Conservation (phyloP, 306 rosid genomes). For the Comarum palustre region DNA sequence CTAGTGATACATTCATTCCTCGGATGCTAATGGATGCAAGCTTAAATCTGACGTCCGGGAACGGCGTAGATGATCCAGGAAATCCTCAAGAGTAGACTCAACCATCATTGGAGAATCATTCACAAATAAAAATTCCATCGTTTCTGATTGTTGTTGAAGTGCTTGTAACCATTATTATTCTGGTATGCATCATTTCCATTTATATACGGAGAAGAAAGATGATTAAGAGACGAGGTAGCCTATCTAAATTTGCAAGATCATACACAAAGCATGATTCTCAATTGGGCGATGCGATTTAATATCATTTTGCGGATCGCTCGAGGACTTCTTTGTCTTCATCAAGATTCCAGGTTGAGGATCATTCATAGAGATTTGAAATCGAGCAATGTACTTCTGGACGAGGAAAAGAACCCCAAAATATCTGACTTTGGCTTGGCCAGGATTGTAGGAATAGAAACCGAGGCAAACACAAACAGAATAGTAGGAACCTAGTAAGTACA, state of each 20-base stretch:
- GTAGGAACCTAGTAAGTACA: slow-evolving; percentile 72
- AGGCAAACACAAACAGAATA: slow-evolving; percentile 47
- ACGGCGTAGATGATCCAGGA: too few species aligned
- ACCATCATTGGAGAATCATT: too few species aligned
- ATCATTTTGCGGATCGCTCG: slow-evolving; percentile 64
- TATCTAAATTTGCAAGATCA: too few species aligned
- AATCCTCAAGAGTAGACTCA: too few species aligned
- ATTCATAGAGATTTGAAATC: slow-evolving; percentile 66
- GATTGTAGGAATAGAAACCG: slow-evolving; percentile 55
- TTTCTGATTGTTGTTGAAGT: too few species aligned
- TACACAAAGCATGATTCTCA: slow-evolving; percentile 29
- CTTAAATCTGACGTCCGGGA: too few species aligned
- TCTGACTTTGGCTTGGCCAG: slow-evolving; percentile 72
- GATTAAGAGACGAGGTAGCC: slow-evolving; percentile 44
- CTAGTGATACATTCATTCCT: slow-evolving; percentile 51
- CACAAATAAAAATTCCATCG: too few species aligned
- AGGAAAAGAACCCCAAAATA: slow-evolving; percentile 64
- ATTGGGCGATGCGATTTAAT: slow-evolving; percentile 58
- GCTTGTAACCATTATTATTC: too few species aligned
- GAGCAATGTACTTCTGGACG: slow-evolving; percentile 57
- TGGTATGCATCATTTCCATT: slow-evolving; percentile 35
- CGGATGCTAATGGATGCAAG: slow-evolving; percentile 48
- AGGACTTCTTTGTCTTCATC: slow-evolving; percentile 69
- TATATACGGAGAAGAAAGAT: slow-evolving; percentile 37
- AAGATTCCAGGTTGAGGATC: slow-evolving; percentile 72